Percentiles rank a stretch among this genome's conserved stretches.
phyloP scores from a whole-genome alignment of 495 filamentous ascomycete genomes.

The Neohortaea acidophila region DNA sequence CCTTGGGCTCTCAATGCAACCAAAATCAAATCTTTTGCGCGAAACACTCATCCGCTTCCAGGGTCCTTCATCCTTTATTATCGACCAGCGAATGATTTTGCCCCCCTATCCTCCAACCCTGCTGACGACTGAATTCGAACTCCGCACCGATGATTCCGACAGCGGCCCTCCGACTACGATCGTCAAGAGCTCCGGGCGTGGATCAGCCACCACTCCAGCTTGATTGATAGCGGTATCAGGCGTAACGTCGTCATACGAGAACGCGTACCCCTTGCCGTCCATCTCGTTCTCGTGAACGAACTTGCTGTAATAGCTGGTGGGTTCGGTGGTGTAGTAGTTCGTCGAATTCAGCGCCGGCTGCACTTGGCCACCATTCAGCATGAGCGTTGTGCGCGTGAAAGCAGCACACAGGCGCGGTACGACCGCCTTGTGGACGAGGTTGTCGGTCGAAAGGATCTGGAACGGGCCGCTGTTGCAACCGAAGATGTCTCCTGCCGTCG shows the following conservation, averaged over 20 bases:
- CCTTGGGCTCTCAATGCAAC: no score
- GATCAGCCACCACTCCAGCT: slow-evolving; percentile 26
- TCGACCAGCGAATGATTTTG: no score
- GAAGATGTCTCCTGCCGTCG: slow-evolving; percentile 30
- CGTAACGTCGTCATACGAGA: slow-evolving; percentile 37
- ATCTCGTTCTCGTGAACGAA: slow-evolving; percentile 32
- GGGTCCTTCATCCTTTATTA: no score
- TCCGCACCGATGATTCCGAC: background rate
- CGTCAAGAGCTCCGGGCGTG: slow-evolving; percentile 17
- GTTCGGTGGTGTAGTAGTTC: slow-evolving; percentile 24
- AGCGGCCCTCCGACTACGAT: slow-evolving; percentile 23
- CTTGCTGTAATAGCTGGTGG: slow-evolving; percentile 31
- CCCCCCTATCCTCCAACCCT: no score
- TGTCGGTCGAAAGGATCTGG: slow-evolving; percentile 24
- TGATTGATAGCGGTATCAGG: slow-evolving; percentile 19
- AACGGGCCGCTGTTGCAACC: slow-evolving; percentile 37
- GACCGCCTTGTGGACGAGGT: slow-evolving; percentile 30
- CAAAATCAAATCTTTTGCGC: no score
- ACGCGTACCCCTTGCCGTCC: slow-evolving; percentile 32
- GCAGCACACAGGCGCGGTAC: slow-evolving; percentile 36
- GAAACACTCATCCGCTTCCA: no score
- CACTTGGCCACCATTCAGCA: slow-evolving; percentile 28
- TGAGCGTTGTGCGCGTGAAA: slow-evolving; percentile 30
- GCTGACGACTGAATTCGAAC: no score
- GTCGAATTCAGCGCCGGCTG: slow-evolving; percentile 24